Evolutionary conservation across 306 rosid genomes (phyloP), one percentile per base, ranked within the genome.

Genomic region (Malus fusca): DNA sequence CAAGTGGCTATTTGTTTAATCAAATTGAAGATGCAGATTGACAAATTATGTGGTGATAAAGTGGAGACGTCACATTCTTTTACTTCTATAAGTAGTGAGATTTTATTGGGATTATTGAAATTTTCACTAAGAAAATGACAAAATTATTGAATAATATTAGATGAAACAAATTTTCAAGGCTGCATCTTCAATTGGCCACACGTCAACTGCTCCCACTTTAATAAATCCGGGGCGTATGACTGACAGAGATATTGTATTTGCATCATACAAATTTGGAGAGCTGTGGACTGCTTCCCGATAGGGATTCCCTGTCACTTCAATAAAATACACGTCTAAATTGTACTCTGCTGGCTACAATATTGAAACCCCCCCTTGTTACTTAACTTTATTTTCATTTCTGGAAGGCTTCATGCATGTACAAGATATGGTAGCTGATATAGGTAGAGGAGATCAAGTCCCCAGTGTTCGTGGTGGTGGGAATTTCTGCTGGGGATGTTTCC

Each of bases 261-360:
- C 64, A 65, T 76, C 79, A 86, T 83, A 75, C 59, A 71, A 72
- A 71, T 88, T 83, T 30, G 33, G 81, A 79, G 78, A 75, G 63
- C 68, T 83, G 71, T 75, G 75, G 62, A 66, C 55, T 86, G 78
- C 66, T 78, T 88, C 84, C 84, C 90, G 48, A 79, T 68, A 78
- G 74, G 80, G 89, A 88, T 87, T 85, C 84, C 77, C 83, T 82
- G 79, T 84, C 83, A 70, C 68, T 75, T 75, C 72, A 68, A 59
- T 77, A 28, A 81, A 68, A 85, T 72, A 73, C 73, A 44, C 15
- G 74, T 68, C 48, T 71, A 31, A 71, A 59, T 68, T 53, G 17
- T 17, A 22, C 21, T 48, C 30, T 21, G 8, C 31, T 48, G 8
- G 13, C 9, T 17, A 23, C 22, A 2, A 42, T 43, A 17, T 51